A percentile compares a stretch with the other conserved stretches of the same genome.
phyloP scores from a whole-genome alignment of 2,329 filamentous ascomycete species.

The Fusarium marasasianum region DNA sequence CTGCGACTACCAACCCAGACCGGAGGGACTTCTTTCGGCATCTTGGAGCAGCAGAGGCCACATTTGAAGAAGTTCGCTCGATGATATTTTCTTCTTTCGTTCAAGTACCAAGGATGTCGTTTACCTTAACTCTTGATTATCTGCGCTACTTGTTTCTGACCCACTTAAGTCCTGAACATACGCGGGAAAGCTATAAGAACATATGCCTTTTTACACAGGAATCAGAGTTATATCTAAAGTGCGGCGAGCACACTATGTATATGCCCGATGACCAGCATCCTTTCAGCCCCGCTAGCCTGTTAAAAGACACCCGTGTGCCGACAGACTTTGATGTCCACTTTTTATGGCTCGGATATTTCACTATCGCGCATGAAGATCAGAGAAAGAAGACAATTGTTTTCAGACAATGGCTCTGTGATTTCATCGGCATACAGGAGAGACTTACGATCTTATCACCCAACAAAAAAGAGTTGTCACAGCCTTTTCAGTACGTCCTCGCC shows the following conservation, averaged over 20 bases:
- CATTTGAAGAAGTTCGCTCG: neutral
- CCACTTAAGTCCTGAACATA: neutral
- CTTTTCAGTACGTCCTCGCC: slow-evolving; percentile 11
- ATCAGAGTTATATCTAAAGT: fast-evolving
- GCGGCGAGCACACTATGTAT: fast-evolving
- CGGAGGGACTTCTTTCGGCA: neutral
- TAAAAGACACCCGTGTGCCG: neutral
- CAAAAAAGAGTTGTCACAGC: neutral
- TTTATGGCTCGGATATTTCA: neutral
- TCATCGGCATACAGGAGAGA: neutral
- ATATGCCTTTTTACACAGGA: fast-evolving
- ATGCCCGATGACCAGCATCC: neutral
- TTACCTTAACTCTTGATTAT: fast-evolving
- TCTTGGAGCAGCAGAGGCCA: slow-evolving; percentile 12
- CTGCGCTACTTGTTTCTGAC: slow-evolving; percentile 16
- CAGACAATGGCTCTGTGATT: slow-evolving; percentile 9
- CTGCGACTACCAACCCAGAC: neutral
- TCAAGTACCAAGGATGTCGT: fast-evolving
- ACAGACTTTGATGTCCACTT: neutral
- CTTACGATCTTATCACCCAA: slow-evolving; percentile 2
- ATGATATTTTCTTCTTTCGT: neutral
- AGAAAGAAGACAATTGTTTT: neutral
- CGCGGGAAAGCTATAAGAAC: fast-evolving
- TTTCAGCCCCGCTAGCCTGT: slow-evolving; percentile 7
- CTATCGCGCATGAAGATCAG: neutral